Evolutionary conservation across 2,329 filamentous ascomycete species (phyloP).

Genomic region (Ascosphaera acerosa): DNA sequence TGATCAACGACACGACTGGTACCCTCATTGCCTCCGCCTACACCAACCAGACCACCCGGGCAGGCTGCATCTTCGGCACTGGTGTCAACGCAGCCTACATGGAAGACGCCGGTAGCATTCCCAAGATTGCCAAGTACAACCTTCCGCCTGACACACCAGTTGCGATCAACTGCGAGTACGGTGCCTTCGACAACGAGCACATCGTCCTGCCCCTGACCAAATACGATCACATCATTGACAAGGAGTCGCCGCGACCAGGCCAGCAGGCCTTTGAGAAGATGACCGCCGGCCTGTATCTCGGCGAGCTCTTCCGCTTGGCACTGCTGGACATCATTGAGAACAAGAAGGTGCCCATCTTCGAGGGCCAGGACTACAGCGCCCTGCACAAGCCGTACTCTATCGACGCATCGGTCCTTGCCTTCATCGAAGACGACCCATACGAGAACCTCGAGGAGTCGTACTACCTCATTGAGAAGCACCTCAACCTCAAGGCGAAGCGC

Average conservation of each 20-base stretch:
- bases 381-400: constrained; percentile 72
- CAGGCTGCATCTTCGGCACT: constrained; percentile 95
- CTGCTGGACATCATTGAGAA: constrained; percentile 67
- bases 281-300: constrained; percentile 83
- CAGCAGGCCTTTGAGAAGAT: constrained; percentile 97
- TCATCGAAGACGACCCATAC: constrained; percentile 84
- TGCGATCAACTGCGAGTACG: constrained; percentile 96
- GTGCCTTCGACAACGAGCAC: constrained; percentile 88
- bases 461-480: constrained; percentile 54
- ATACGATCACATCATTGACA: constrained; percentile 72
- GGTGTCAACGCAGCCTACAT: constrained; percentile 98
- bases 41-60: constrained; percentile 78
- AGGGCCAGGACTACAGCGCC: constrained; percentile 52
- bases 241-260: constrained; percentile 71
- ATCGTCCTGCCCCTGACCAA: constrained; percentile 60
- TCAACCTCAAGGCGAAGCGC: constrained; percentile 43
- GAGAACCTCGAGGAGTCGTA: constrained; percentile 82
- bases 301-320: constrained; percentile 78
- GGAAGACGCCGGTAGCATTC: constrained; percentile 73
- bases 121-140: constrained; percentile 81
- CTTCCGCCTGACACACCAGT: constrained; percentile 62
- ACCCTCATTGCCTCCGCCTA: constrained; percentile 92
- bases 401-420: constrained; percentile 78
- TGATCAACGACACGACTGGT: constrained; percentile 96
- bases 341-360: constrained; percentile 50